These are phyloP conservation scores for Beauveria medogensis DNA, from an alignment of 2,329 filamentous ascomycete species.

Conservation along the genomic window DNA sequence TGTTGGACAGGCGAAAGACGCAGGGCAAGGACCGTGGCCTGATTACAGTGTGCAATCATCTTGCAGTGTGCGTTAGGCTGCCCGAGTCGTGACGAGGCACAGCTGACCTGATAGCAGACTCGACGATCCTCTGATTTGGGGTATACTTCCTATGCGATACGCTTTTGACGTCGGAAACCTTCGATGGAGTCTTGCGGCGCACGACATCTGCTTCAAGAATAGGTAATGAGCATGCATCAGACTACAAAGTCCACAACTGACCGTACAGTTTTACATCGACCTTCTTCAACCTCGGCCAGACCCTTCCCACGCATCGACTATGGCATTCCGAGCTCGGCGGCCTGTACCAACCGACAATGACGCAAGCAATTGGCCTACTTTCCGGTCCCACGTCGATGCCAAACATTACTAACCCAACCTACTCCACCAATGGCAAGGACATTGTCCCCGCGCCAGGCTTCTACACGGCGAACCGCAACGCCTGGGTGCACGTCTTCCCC, in stretches of 20 bases:
- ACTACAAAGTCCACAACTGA: not conserved
- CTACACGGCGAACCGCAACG: slow-evolving; percentile 59
- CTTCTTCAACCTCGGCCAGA: slow-evolving; percentile 87
- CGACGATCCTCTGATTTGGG: slow-evolving; percentile 94
- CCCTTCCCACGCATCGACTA: slow-evolving; percentile 77
- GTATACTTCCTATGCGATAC: slow-evolving; percentile 69
- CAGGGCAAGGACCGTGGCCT: slow-evolving; percentile 64
- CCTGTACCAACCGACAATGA: slow-evolving; percentile 81
- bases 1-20: slow-evolving; percentile 65
- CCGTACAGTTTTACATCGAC: slow-evolving; percentile 51
- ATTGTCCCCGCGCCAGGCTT: slow-evolving; percentile 62
- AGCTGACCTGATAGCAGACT: slow-evolving; percentile 46
- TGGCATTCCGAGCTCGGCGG: slow-evolving; percentile 75
- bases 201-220: slow-evolving; percentile 92
- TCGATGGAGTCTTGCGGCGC: slow-evolving; percentile 83
- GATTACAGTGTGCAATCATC: slow-evolving; percentile 56
- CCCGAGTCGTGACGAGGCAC: not conserved
- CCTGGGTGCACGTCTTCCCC: slow-evolving; percentile 93
- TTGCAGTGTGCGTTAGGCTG: slow-evolving; percentile 28
- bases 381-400: slow-evolving; percentile 48
- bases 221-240: slow-evolving; percentile 41
- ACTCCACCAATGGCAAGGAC: slow-evolving; percentile 60
- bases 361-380: slow-evolving; percentile 76
- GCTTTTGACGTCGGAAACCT: slow-evolving; percentile 64
- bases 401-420: slow-evolving; percentile 39